Percentiles rank a stretch among this genome's conserved stretches.
phyloP scores from a whole-genome alignment of 2,329 filamentous ascomycete genomes.

The Fusarium falciforme region DNA sequence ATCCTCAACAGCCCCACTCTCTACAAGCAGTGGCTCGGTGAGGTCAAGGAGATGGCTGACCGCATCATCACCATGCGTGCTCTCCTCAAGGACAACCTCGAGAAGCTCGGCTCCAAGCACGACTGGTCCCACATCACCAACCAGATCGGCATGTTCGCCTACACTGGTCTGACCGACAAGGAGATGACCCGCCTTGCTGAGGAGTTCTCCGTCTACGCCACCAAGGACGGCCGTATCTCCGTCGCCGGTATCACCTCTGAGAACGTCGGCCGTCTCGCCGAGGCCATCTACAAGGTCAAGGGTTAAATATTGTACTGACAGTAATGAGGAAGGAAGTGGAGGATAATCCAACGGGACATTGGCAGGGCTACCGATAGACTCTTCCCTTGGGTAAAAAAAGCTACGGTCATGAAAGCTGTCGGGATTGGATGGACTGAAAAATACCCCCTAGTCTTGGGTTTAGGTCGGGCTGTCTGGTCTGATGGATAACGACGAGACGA shows the following conservation, averaged over 20 bases:
- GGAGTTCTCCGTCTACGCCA: constrained; percentile 98
- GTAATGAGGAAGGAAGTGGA: background rate
- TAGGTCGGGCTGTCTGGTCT: constrained; percentile 18
- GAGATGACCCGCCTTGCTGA: constrained; percentile 93
- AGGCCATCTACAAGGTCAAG: constrained; percentile 87
- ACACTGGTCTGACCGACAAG: constrained; percentile 90
- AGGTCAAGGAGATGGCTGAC: constrained; percentile 99
- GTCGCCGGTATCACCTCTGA: constrained; percentile 85
- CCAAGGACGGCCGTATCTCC: constrained; percentile 89
- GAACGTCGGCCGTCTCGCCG: constrained; percentile 83
- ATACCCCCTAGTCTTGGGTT: constrained; percentile 41
- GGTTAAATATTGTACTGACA: constrained; percentile 57
- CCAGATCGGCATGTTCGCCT: constrained; percentile 99
- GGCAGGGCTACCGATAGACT: background rate
- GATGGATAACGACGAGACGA: constrained; percentile 34
- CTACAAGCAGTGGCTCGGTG: constrained; percentile 93
- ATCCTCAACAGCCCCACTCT: constrained; percentile 88
- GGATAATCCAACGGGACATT: background rate
- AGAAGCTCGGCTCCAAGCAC: constrained; percentile 94
- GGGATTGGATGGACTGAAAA: constrained; percentile 34
- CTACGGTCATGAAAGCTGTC: constrained; percentile 30
- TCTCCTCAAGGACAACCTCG: constrained; percentile 92
- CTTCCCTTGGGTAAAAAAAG: constrained; percentile 24
- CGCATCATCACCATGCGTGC: constrained; percentile 99
- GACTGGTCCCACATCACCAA: constrained; percentile 99